Base-by-base conservation (phyloP, 208 protist species). In the Leishmania braziliensis region DNA sequence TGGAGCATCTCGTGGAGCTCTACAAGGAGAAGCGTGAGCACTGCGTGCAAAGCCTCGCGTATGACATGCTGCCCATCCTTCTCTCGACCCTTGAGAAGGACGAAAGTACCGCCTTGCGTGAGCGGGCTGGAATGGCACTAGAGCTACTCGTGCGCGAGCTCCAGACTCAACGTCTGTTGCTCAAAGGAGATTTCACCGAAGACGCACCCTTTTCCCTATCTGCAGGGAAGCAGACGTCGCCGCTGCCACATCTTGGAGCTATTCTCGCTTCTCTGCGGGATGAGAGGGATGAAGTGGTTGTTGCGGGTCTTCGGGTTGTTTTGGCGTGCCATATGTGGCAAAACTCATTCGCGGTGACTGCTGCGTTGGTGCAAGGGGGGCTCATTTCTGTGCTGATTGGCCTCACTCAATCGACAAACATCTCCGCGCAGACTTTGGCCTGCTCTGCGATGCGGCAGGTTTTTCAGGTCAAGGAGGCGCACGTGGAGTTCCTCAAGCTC, bases 381-480 rank as follows among this genome's bases (percentile, higher is more conserved):
- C 77, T 86, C 10, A 81, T 96, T 36, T 70, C 78, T 3, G 73
- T 79, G 12, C 75, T 90, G 50, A 82, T 96, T 3, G 72, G 60
- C 18, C 81, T 96, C 4, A 80, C 95, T 6, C 63, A 76, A 14
- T 82, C 76, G 39, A 75, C 85, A 1, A 89, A 93, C 70, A 66
- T 63, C 2, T 70, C 87, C 54, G 87, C 94, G 36, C 71, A 81
- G 46, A 88, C 89, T n/a, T 87, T 91, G 18, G 92, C 91, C 14
- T 95, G 90, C 81, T 79, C 85, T 0, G 89, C 90, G 1, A 84
- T 92, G 50, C 75, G 86, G 36, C 80, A 85, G 9, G 78, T 90
- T 10, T 93, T 97, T 73, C 86, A 90, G 51, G 88, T 97, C 29
- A 95, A 95, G 83, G 94, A 97, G 81, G 86, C 90, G 0, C 87